phyloP scores from a whole-genome alignment of 2,329 filamentous ascomycete species.

The Arthroderma uncinatum region DNA sequence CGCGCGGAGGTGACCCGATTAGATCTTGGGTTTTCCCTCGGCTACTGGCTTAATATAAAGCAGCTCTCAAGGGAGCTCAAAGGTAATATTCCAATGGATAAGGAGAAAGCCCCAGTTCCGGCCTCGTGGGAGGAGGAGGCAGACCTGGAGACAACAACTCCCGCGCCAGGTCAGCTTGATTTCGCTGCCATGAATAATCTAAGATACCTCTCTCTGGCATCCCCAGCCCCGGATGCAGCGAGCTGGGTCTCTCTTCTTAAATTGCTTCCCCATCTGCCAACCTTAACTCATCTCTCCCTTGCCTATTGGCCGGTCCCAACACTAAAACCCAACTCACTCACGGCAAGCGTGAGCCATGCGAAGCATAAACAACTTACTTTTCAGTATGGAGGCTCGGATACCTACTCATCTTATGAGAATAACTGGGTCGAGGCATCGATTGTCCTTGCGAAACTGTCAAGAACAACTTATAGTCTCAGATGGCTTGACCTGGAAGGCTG shows the following conservation, averaged over 20 bases:
- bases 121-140: slow-evolving; percentile 33
- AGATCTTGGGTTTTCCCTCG: slow-evolving; percentile 44
- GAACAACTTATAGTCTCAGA: slow-evolving; percentile 46
- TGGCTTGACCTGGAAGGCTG: slow-evolving; percentile 55
- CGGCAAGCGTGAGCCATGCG: slow-evolving; percentile 33
- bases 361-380: slow-evolving; percentile 33
- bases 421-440: slow-evolving; percentile 47
- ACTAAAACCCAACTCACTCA: slow-evolving; percentile 43
- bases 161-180: slow-evolving; percentile 16
- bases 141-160: not conserved
- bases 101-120: slow-evolving; percentile 18
- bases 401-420: slow-evolving; percentile 41
- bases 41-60: slow-evolving; percentile 38
- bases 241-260: slow-evolving; percentile 47
- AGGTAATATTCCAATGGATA: slow-evolving; percentile 14
- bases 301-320: slow-evolving; percentile 52
- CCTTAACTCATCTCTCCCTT: slow-evolving; percentile 50
- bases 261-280: slow-evolving; percentile 43
- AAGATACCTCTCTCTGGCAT: slow-evolving; percentile 48
- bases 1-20: slow-evolving; percentile 40
- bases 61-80: slow-evolving; percentile 39
- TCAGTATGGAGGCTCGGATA: slow-evolving; percentile 41
- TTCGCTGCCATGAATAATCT: slow-evolving; percentile 41
- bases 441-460: slow-evolving; percentile 46
- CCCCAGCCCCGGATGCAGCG: slow-evolving; percentile 33